Conservation (phyloP, 2,329 filamentous ascomycete genomes). For the Fusarium sp. region DNA sequence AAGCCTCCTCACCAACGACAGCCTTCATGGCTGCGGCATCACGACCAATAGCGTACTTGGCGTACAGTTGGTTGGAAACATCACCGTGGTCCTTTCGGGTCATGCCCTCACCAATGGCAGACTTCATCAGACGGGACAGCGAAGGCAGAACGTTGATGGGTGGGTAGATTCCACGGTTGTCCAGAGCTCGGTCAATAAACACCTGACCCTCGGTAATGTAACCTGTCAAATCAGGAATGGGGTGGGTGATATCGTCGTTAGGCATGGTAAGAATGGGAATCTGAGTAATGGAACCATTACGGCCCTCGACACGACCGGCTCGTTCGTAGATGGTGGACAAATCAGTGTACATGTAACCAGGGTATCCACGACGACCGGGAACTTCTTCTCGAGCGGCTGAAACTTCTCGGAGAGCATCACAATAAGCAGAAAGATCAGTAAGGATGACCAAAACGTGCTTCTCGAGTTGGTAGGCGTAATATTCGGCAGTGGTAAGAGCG, state of each 20-base stretch:
- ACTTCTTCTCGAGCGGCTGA: constrained; percentile 99
- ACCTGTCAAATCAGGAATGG: constrained; percentile 97
- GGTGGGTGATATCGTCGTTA: constrained; percentile 99
- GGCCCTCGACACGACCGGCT: constrained; percentile 94
- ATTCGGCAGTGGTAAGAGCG: constrained; percentile 96
- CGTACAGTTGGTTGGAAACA: constrained; percentile 99
- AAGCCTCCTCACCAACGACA: constrained; percentile 96
- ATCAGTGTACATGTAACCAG: constrained; percentile 99
- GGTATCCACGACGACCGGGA: constrained; percentile 98
- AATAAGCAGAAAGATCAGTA: constrained; percentile 97
- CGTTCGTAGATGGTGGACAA: constrained; percentile 99
- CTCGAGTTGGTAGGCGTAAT: constrained; percentile 99
- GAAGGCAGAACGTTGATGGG: constrained; percentile 99
- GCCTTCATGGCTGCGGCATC: constrained; percentile 99
- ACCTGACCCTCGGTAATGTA: constrained; percentile 99
- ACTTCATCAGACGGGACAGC: constrained; percentile 99
- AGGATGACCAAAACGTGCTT: constrained; percentile 99
- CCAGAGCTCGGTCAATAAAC: constrained; percentile 90
- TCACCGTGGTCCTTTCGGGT: constrained; percentile 97
- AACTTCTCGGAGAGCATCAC: constrained; percentile 97
- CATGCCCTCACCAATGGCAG: constrained; percentile 96
- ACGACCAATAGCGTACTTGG: constrained; percentile 99
- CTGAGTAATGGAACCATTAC: constrained; percentile 98
- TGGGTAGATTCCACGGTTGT: constrained; percentile 98
- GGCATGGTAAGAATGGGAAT: constrained; percentile 99